Evolutionary conservation across 2,329 filamentous ascomycete species (phyloP), one percentile per base, ranked within the genome.

Genomic region (Arthroderma uncinatum): DNA sequence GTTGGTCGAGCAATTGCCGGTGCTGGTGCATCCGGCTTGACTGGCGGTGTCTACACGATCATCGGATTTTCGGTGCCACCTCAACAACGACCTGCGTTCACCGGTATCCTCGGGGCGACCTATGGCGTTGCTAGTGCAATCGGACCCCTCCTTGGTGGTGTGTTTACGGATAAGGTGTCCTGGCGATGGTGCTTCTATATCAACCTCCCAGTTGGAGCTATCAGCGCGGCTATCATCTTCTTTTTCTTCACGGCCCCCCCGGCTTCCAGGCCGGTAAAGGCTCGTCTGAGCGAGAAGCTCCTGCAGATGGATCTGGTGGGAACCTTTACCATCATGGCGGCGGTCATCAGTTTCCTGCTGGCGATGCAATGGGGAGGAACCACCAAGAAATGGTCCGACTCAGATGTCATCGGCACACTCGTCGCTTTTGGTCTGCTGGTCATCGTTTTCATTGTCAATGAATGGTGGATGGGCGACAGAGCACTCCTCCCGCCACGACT

Each of bases 1-100:
- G 64, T 73, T 21, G 73, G 73, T 1, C 70, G 72, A 50, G 72
- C 72, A 6, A 64, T 75, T 56, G 71, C 72, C 4, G 73, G 73
- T 9, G 55, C 73, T 1, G 73, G 73, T 4, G 62, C 66, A 1
- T 69, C 71, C 2, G 72, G 72, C 2, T 59, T 73, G 6, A 69
- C 70, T 50, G 67, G 67, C 1, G 75, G 76, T 4, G 69, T 68
- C 2, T 69, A 67, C 50, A 68, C 64, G 1, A 59, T 62, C 42
- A 58, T 63, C 33, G 59, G 57, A 19, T 60, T 60, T 34, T 47
- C 55, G 36, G 59, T 60, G 23, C 36, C 57, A 16, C 55, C 56
- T 19, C 53, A 30, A 44, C 60, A 61, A 52, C 57, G 55, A 16
- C 56, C 62, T 1, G 53, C 58, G 10, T 59, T 58, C 30, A 62